Evolutionary conservation across 371 early-diverging fungal species (phyloP).

Genomic region (Coemansia linderi): DNA sequence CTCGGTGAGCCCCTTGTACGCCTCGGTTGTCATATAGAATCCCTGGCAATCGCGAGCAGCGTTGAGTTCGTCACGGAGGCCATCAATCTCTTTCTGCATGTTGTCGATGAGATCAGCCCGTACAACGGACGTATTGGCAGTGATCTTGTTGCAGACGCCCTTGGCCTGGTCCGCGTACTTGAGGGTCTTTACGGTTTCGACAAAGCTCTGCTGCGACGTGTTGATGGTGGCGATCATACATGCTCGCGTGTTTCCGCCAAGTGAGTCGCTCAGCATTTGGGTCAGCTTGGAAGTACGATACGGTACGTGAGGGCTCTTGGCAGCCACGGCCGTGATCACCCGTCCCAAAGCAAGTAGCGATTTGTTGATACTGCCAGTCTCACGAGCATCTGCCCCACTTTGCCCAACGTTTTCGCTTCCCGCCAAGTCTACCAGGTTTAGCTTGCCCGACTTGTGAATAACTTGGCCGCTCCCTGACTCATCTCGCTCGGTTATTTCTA

Average conservation of each 20-base stretch:
- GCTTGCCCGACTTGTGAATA: slow-evolving; percentile 78
- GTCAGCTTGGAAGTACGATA: slow-evolving; percentile 96
- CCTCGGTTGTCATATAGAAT: slow-evolving; percentile 52
- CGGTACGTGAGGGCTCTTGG: slow-evolving; percentile 81
- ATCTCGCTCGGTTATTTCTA: slow-evolving; percentile 75
- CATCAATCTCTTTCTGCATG: slow-evolving; percentile 66
- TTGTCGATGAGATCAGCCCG: slow-evolving; percentile 76
- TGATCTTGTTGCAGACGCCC: slow-evolving; percentile 90
- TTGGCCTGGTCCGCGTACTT: slow-evolving; percentile 95
- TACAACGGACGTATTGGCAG: slow-evolving; percentile 79
- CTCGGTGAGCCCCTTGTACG: slow-evolving; percentile 46
- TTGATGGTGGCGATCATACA: slow-evolving; percentile 95
- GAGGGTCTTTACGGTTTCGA: slow-evolving; percentile 91
- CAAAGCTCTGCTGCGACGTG: slow-evolving; percentile 72
- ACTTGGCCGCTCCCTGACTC: slow-evolving; percentile 76
- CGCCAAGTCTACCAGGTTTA: slow-evolving; percentile 97
- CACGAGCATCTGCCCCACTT: slow-evolving; percentile 92
- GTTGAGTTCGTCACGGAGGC: slow-evolving; percentile 61
- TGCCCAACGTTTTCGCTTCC: slow-evolving; percentile 94
- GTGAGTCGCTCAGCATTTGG: slow-evolving; percentile 90
- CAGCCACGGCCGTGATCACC: slow-evolving; percentile 89
- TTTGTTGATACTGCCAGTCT: slow-evolving; percentile 90
- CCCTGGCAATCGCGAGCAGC: slow-evolving; percentile 56
- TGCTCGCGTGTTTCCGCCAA: slow-evolving; percentile 92
- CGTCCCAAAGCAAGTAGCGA: slow-evolving; percentile 89